Evolutionary conservation across 495 filamentous ascomycete genomes (phyloP).

Genomic region (Physcia stellaris): DNA sequence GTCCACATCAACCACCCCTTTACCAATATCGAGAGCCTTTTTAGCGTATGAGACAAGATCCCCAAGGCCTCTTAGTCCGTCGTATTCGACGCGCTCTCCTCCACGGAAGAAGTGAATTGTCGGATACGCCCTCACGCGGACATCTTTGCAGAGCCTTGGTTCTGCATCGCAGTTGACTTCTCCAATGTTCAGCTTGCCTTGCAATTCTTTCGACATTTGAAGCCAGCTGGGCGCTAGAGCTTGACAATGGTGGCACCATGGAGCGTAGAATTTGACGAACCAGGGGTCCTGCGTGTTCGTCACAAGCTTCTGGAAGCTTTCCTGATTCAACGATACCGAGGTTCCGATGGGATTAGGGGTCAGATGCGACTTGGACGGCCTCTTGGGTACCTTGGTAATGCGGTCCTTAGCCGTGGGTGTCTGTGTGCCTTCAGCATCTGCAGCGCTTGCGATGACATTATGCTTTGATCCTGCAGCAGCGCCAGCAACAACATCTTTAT

Average conservation of each 20-base stretch:
- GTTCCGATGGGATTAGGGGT: constrained; percentile 61
- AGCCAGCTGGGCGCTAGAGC: constrained; percentile 82
- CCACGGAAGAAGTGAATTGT: constrained; percentile 89
- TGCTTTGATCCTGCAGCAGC: constrained; percentile 24
- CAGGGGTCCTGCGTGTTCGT: constrained; percentile 82
- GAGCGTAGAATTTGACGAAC: constrained; percentile 98
- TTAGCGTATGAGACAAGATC: constrained; percentile 78
- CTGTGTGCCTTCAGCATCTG: constrained; percentile 11
- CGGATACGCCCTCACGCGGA: constrained; percentile 62
- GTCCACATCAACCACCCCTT: constrained; percentile 68
- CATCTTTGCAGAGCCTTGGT: constrained; percentile 77
- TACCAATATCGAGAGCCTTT: constrained; percentile 68
- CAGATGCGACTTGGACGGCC: constrained; percentile 29
- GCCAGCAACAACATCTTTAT: constrained; percentile 33
- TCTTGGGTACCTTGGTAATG: constrained; percentile 17
- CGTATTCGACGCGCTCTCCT: constrained; percentile 83
- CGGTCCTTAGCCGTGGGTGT: constrained; percentile 8
- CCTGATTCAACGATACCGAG: constrained; percentile 63
- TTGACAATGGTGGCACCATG: constrained; percentile 93
- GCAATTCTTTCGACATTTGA: constrained; percentile 80
- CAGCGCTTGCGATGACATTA: constrained; percentile 16
- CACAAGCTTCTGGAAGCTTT: constrained; percentile 75
- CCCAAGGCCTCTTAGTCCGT: constrained; percentile 81
- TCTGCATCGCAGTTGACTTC: constrained; percentile 93
- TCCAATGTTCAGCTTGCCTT: constrained; percentile 75